Evolutionary conservation across 1,139 yeast species (phyloP).

Genomic region (Ashbya aceris): DNA sequence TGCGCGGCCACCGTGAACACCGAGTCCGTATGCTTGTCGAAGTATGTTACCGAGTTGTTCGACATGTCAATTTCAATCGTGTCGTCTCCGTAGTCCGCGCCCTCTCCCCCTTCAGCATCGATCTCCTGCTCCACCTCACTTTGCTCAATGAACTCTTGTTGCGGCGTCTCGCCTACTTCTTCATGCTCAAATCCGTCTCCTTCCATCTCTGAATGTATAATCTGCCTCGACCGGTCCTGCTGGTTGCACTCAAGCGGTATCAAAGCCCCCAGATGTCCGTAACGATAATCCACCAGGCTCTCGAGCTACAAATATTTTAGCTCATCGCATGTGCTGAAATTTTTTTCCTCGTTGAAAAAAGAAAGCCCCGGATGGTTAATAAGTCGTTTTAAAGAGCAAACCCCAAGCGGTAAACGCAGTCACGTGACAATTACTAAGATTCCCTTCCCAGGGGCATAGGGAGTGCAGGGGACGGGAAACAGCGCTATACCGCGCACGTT

Average conservation of each 20-base stretch:
- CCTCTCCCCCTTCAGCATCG: constrained; percentile 30
- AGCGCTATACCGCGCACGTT: too few species aligned
- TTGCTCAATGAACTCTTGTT: constrained; percentile 45
- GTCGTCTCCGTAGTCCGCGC: constrained; percentile 31
- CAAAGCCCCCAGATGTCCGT: not conserved
- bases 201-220: not conserved
- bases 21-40: constrained; percentile 81
- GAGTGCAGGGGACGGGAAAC: too few species aligned
- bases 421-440: not conserved
- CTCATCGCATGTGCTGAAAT: constrained; percentile 7
- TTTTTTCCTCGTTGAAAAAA: constrained; percentile 4
- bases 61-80: constrained; percentile 61
- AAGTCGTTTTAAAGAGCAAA: too few species aligned
- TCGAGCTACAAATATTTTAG: constrained; percentile 2
- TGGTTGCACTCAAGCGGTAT: not conserved
- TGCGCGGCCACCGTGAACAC: constrained; percentile 71
- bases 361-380: not conserved
- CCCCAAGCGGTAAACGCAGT: not conserved
- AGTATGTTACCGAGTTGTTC: constrained; percentile 81
- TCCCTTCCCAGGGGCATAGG: too few species aligned
- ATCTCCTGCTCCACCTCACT: constrained; percentile 48
- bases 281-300: not conserved
- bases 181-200: constrained; percentile 5
- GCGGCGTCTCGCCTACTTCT: constrained; percentile 11
- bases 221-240: not conserved